Conservation (phyloP, 176 grass and related monocot species). For the Oryza officinalis region DNA sequence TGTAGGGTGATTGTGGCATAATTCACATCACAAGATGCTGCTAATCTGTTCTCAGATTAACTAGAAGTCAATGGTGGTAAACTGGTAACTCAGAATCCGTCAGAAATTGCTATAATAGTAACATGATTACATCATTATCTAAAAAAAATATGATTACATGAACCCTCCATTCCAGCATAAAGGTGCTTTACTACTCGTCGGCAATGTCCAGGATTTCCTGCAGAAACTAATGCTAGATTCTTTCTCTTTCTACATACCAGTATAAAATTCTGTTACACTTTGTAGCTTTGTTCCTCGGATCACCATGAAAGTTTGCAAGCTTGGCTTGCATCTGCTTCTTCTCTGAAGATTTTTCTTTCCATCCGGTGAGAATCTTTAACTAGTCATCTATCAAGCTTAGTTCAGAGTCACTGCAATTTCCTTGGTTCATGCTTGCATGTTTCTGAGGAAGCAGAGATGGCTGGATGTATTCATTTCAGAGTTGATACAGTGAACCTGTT, state of each 20-base stretch:
- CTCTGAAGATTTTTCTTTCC: not conserved
- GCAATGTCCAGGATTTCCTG: not conserved
- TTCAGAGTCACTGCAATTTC: no score
- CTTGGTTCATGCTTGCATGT: no score
- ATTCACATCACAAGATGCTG: not conserved
- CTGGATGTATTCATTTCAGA: not conserved
- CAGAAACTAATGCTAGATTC: constrained; percentile 13
- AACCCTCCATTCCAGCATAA: not conserved
- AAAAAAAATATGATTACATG: no score
- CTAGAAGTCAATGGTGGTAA: not conserved
- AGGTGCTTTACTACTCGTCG: not conserved
- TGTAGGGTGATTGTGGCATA: not conserved
- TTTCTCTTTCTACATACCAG: not conserved
- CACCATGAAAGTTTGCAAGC: not conserved
- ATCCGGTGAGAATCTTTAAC: not conserved
- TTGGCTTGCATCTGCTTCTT: not conserved
- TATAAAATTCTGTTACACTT: not conserved
- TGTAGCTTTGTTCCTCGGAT: not conserved
- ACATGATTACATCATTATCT: constrained; percentile 17
- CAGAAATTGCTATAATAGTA: constrained; percentile 1
- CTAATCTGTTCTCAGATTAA: not conserved
- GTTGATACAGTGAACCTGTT: not conserved
- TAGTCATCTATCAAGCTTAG: not conserved
- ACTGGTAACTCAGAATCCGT: not conserved
- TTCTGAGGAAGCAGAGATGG: not conserved